Evolutionary conservation across 176 grass and related monocot species (phyloP).

Genomic region (Phoenix roebelenii): DNA sequence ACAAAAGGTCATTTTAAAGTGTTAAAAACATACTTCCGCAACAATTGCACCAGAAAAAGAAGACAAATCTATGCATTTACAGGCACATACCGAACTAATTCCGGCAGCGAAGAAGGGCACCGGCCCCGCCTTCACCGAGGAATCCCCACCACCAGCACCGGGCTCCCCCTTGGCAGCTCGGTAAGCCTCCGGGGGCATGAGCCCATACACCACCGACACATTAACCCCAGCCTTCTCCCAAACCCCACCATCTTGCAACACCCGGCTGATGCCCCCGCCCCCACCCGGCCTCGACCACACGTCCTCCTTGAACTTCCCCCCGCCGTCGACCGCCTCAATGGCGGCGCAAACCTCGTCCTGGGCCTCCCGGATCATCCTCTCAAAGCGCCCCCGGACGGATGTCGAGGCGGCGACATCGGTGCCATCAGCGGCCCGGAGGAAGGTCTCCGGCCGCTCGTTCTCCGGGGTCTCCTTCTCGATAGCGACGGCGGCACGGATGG

Average conservation of each 20-base stretch:
- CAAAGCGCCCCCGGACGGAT: slow-evolving; percentile 90
- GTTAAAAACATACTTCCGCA: too few species aligned
- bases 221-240: slow-evolving; percentile 98
- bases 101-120: slow-evolving; percentile 93
- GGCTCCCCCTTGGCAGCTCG: slow-evolving; percentile 76
- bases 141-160: slow-evolving; percentile 18
- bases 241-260: slow-evolving; percentile 78
- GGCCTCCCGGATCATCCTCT: slow-evolving; percentile 77
- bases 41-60: too few species aligned
- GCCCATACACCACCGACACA: slow-evolving; percentile 91
- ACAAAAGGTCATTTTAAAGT: too few species aligned
- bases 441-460: slow-evolving; percentile 80
- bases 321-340: slow-evolving; percentile 75
- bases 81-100: slow-evolving; percentile 73
- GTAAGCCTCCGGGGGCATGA: slow-evolving; percentile 94
- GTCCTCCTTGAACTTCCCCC: slow-evolving; percentile 68
- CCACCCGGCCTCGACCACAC: slow-evolving; percentile 86
- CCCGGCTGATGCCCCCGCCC: slow-evolving; percentile 88
- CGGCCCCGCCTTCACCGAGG: slow-evolving; percentile 48
- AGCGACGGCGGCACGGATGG: slow-evolving; percentile 48
- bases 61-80: neutral
- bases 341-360: slow-evolving; percentile 91
- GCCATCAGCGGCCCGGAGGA: slow-evolving; percentile 46
- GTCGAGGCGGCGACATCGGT: slow-evolving; percentile 26
- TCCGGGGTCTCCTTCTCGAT: slow-evolving; percentile 99